Base-by-base conservation (phyloP, 2,329 filamentous ascomycete species). In the Ophiostoma tasmaniense region DNA sequence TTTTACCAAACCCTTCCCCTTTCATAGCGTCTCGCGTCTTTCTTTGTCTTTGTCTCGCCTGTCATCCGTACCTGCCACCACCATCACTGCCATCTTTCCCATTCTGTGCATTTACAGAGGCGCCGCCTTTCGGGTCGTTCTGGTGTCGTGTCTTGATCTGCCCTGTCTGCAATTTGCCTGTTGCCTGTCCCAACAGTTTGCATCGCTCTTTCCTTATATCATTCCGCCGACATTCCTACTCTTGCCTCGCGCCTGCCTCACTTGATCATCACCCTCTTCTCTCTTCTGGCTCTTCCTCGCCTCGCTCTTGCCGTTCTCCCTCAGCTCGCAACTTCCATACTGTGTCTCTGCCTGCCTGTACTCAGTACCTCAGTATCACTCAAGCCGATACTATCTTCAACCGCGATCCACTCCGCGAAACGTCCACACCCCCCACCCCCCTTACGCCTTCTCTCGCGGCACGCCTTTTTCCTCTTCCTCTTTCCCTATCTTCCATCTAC, bases 401-500 rank as follows among this genome's bases (percentile, higher is more conserved):
- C 33, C 30, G 28, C 37, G 37, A 37, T 65, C 64, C 64, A 65
- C 64, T 65, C 33, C 33, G 37, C 64, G 35, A 65, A 65, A 65
- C 64, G 22, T 37, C 62, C 64, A 65, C 64, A 42, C 64, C 64
- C 64, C 64, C 64, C 13, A 33, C 13, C 64, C 62, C 62, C 64
- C 64, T 65, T 39, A 5, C 62, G 62, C 62, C 62, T 64, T 64
- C 62, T 64, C 35, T 35, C 35, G 33, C 61, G 17, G 17, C 61
- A 64, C 37, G 64, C 33, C 64, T 65, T 65, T 45, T 37, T 37
- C 61, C 61, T 22, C 64, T 65, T 45, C 22, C 22, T 22, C 62
- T 25, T 65, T 64, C 33, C 64, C 64, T 65, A 65, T 65, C 64
- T 65, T 30, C 22, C 64, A 64, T 35, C 30, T 64, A 30, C 28